phyloP scores from a whole-genome alignment of 495 filamentous ascomycete species.

The Sporormia fimetaria region DNA sequence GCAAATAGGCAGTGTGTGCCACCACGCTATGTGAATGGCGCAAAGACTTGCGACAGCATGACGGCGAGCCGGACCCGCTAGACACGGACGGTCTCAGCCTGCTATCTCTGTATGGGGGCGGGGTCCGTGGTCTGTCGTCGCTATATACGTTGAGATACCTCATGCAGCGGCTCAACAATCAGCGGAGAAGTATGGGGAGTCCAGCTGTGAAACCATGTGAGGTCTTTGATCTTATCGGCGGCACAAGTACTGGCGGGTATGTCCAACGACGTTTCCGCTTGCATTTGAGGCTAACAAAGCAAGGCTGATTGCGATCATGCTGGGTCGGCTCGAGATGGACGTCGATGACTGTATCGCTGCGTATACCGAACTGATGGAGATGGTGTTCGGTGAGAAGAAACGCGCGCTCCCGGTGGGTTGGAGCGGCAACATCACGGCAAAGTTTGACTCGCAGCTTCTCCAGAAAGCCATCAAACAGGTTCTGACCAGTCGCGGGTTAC shows the following conservation, averaged over 20 bases:
- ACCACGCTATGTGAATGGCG: no score
- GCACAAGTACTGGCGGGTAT: slow-evolving; percentile 20
- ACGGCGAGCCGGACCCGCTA: no score
- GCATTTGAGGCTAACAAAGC: no score
- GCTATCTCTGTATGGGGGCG: slow-evolving; percentile 19
- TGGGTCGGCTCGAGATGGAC: slow-evolving; percentile 20
- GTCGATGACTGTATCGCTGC: slow-evolving; percentile 10
- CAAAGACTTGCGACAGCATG: no score
- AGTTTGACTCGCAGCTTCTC: no score
- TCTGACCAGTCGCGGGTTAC: no score
- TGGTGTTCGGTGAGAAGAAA: slow-evolving; percentile 22
- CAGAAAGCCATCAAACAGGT: no score
- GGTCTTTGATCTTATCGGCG: slow-evolving; percentile 23
- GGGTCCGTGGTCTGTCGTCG: slow-evolving; percentile 20
- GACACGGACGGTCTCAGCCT: slow-evolving; percentile 12
- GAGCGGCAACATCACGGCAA: no score
- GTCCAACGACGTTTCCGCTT: no score
- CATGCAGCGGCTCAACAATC: slow-evolving; percentile 14
- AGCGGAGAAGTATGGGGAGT: slow-evolving; percentile 8
- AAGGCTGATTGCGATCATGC: slow-evolving; percentile 23
- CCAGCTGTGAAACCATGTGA: slow-evolving; percentile 16
- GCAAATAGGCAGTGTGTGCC: no score
- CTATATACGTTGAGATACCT: slow-evolving; percentile 13
- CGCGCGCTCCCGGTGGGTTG: no score
- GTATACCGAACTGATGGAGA: slow-evolving; percentile 13